These are phyloP conservation scores for Nemania serpens DNA, from an alignment of 2,329 filamentous ascomycete species.

Conservation along the genomic window DNA sequence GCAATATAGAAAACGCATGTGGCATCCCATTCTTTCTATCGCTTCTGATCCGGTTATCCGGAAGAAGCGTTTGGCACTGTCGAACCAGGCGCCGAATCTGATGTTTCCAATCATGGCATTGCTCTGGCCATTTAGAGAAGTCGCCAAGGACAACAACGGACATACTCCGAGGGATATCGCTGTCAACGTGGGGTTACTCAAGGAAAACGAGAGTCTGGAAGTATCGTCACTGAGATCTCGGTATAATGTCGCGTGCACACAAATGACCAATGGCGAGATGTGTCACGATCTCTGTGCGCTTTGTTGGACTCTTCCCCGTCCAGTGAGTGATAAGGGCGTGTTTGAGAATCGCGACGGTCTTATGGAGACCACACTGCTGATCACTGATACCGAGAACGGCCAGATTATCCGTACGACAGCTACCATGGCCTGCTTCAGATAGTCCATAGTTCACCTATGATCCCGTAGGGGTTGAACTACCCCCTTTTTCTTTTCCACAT, in stretches of 20 bases:
- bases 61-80: neutral
- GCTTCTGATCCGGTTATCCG: neutral
- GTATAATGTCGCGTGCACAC: too few species aligned
- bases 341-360: too few species aligned
- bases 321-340: too few species aligned
- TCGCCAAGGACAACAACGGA: neutral
- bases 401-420: neutral
- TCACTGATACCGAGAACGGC: neutral
- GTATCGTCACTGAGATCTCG: too few species aligned
- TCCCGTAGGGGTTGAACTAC: too few species aligned
- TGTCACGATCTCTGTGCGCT: neutral
- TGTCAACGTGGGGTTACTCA: neutral
- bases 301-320: neutral
- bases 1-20: neutral
- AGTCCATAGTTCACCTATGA: too few species aligned
- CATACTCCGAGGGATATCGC: constrained; percentile 5
- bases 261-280: too few species aligned
- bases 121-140: neutral
- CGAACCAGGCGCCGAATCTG: neutral
- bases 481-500: too few species aligned
- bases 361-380: too few species aligned
- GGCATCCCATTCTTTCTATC: neutral
- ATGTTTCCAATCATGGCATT: neutral
- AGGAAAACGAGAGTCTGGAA: neutral
- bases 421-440: neutral